Evolutionary conservation across 257 asterid genomes (phyloP).

Genomic region (Nicotiana knightiana): DNA sequence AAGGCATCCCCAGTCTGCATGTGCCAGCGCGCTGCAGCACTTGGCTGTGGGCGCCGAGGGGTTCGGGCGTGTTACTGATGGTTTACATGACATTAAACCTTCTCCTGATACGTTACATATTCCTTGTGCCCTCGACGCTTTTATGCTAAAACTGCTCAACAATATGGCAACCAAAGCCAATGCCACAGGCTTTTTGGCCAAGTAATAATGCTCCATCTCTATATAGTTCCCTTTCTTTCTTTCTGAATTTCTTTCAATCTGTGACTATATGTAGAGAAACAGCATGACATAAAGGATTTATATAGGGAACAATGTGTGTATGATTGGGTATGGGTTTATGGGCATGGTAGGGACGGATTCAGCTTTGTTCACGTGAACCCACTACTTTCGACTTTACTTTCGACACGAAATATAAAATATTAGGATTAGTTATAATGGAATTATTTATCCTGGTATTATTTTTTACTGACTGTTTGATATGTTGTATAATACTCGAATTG

Average conservation of each 20-base stretch:
- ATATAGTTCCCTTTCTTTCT: neutral
- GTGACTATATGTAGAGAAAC: slow-evolving; percentile 8
- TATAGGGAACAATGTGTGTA: slow-evolving; percentile 2
- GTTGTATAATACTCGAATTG: too few species aligned
- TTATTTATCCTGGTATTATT: too few species aligned
- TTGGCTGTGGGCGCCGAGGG: slow-evolving; percentile 40
- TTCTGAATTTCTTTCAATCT: neutral
- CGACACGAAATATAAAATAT: too few species aligned
- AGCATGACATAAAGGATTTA: neutral
- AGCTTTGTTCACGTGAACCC: too few species aligned
- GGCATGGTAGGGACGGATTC: too few species aligned
- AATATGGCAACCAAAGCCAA: slow-evolving; percentile 13
- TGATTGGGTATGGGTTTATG: neutral
- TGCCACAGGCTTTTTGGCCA: slow-evolving; percentile 1
- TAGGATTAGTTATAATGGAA: too few species aligned
- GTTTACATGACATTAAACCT: slow-evolving; percentile 44
- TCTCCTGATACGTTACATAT: slow-evolving; percentile 36
- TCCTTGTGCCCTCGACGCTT: slow-evolving; percentile 24
- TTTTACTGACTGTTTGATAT: too few species aligned
- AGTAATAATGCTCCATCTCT: slow-evolving; percentile 16
- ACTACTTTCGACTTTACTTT: too few species aligned
- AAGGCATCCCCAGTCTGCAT: slow-evolving; percentile 45
- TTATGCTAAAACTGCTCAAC: neutral
- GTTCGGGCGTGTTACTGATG: slow-evolving; percentile 38
- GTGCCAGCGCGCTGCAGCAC: slow-evolving; percentile 51